Evolutionary conservation across 1,139 yeast species (phyloP), one percentile per base, ranked within the genome.

Genomic region (Candida anutae): DNA sequence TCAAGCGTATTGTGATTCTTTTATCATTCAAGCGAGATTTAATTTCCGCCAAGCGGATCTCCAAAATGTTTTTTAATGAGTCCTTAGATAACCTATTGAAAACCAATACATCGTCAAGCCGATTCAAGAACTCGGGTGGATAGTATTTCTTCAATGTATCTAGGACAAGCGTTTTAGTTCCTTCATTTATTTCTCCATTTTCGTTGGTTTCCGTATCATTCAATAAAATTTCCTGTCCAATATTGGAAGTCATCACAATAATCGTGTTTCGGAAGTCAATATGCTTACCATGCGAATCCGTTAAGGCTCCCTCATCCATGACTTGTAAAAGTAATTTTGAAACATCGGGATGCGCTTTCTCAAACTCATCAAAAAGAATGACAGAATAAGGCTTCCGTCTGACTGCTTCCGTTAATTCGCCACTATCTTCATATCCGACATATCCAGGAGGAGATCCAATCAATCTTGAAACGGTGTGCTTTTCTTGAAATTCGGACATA

Each of bases 381-480:
- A 90, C 95, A 1, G 96, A 71, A 43, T 90, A 90, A 12, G 98
- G 98, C 46, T 85, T 88, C 45, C 97, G 73, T 50, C 95, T 73
- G 10, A 90, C 93, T 3, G 95, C 95, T 53, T 90, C 97, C 1
- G 98, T 90, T 38, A 90, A 66, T 53, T 90, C 97, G 29, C 98
- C 98, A 47, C 87, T 82, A 41, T 82, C 93, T 45, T 90, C 98
- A 55, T 87, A 88, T 26, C 96, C 94, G 19, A 90, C 96, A 50
- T 90, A 90, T 6, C 97, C 96, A 11, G 98, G 98, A 5, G 98
- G 98, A 1, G 97, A 90, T 26, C 98, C 98, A 42, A 90, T 85
- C 35, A 90, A 69, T 39, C 96, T 71, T 22, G 95, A 81, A 9
- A 88, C 77, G 0, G 94, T 69, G 53, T 87, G 96, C 50, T 83